Conservation (phyloP, 108 stramenopile species). For the Pseudonitzschia pungens region DNA sequence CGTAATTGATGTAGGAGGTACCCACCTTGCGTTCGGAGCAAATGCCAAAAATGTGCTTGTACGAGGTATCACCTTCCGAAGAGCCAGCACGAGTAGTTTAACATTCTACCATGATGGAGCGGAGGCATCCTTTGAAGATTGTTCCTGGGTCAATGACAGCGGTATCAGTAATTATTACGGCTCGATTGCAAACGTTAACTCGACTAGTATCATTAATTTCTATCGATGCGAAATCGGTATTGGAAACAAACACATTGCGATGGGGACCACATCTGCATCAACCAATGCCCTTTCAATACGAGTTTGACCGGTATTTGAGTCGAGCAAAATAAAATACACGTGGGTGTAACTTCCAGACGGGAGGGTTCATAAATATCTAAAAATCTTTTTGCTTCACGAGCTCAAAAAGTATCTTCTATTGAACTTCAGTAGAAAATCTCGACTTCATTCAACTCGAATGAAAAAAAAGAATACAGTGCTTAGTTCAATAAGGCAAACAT, state of each 20-base stretch:
- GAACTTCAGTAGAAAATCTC: too few species aligned
- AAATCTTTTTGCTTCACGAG: too few species aligned
- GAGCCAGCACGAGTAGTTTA: slow-evolving; percentile 57
- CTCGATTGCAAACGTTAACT: slow-evolving; percentile 76
- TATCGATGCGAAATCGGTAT: slow-evolving; percentile 62
- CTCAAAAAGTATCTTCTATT: too few species aligned
- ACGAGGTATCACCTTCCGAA: slow-evolving; percentile 66
- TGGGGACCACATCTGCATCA: slow-evolving; percentile 8
- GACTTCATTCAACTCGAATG: too few species aligned
- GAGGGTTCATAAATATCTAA: background rate
- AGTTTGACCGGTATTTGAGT: background rate
- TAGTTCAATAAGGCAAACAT: too few species aligned
- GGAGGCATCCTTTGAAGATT: slow-evolving; percentile 73
- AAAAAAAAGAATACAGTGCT: too few species aligned
- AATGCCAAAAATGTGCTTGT: slow-evolving; percentile 69
- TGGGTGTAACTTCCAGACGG: too few species aligned
- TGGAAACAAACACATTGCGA: slow-evolving; percentile 6
- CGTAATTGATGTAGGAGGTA: slow-evolving; percentile 56
- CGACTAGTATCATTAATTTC: slow-evolving; percentile 65
- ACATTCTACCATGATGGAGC: slow-evolving; percentile 80
- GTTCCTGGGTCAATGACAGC: slow-evolving; percentile 62
- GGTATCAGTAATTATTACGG: slow-evolving; percentile 42
- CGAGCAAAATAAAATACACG: background rate
- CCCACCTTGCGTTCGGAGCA: slow-evolving; percentile 81
- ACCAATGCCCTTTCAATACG: slow-evolving; percentile 9